Evolutionary conservation across 1,284 basidiomycete genomes (phyloP), one percentile per base, ranked within the genome.

Genomic region (Rhodotorula glutinis): DNA sequence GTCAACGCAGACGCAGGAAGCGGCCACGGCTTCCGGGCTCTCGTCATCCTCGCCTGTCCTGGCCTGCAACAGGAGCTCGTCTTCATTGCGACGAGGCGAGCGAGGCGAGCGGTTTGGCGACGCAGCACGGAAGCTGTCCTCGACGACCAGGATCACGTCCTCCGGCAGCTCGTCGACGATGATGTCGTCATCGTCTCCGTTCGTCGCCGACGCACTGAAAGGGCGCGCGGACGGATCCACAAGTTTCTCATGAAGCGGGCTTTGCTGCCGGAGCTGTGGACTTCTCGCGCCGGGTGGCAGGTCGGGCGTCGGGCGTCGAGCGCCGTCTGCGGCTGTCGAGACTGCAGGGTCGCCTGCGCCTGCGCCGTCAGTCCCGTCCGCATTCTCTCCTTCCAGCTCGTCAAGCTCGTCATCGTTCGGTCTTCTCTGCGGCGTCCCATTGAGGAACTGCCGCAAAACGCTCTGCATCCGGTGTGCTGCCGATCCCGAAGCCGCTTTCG

Each of bases 1-100:
- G 29, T 64, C 62, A 2, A 62, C 66, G 51, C 66, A 68, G 2
- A 44, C 55, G 46, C 66, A 68, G 10, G 66, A 68, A 0, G 66
- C 47, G 3, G 55, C 19, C 11, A 51, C 27, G 2, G 62, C 44
- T 3, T 62, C 65, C 33, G 33, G 33, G 33, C 33, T 11, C 33
- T 38, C 33, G 7, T 38, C 33, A 38, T 38, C 33, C 11, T 38
- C 7, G 11, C 33, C 33, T 11, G 33, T 11, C 7, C n/a, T n/a
- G n/a, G n/a, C n/a, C n/a, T n/a, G n/a, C n/a, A n/a, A 38, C 5
- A 11, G 33, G 59, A 33, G 23, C 7, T 59, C 57, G 52, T 70
- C 62, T 23, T 66, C 72, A 53, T 73, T 66, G 17, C 25, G 33
- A 38, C 33, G 7, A 38, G 33, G 33, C 33, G 33, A 38, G 33